Evolutionary conservation across 257 asterid species (phyloP).

Genomic region (Misopates orontium): DNA sequence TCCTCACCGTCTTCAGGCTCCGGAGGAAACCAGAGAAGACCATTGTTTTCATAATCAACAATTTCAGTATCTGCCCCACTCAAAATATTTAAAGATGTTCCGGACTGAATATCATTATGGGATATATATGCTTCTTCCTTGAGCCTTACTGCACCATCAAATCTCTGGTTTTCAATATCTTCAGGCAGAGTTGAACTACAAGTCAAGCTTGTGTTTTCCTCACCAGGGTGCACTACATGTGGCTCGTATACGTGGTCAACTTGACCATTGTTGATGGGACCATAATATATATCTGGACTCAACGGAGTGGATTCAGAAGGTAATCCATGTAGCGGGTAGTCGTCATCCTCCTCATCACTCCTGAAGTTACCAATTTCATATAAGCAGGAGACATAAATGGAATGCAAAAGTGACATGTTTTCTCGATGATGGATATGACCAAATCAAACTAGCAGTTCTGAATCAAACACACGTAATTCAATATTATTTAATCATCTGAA

Average conservation of each 20-base stretch:
- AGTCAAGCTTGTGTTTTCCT: conserved; percentile 36
- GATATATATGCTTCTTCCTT: conserved; percentile 42
- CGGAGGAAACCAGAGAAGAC: conserved; percentile 69
- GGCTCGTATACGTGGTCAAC: conserved; percentile 39
- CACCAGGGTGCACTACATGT: conserved; percentile 34
- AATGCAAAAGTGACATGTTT: not conserved
- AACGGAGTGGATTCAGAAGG: conserved; percentile 39
- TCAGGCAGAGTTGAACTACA: conserved; percentile 35
- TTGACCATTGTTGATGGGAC: conserved; percentile 36
- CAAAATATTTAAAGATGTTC: conserved; percentile 32
- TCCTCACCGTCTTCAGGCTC: conserved; percentile 80
- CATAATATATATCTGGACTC: conserved; percentile 39
- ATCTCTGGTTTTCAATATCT: conserved; percentile 37
- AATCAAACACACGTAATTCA: conserved; percentile 17
- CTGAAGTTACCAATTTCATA: conserved; percentile 41
- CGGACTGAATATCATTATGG: conserved; percentile 30
- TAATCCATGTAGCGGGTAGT: conserved; percentile 46
- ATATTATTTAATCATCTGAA: conserved; percentile 15
- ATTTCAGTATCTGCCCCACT: conserved; percentile 44
- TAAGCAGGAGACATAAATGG: conserved; percentile 20
- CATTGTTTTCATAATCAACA: conserved; percentile 65
- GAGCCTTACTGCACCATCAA: conserved; percentile 31
- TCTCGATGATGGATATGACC: conserved; percentile 3
- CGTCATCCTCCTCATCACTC: conserved; percentile 73
- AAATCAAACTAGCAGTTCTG: conserved; percentile 12